Base-by-base conservation (phyloP, 2,329 filamentous ascomycete species). In the Cephalotrichum gorgonifer region DNA sequence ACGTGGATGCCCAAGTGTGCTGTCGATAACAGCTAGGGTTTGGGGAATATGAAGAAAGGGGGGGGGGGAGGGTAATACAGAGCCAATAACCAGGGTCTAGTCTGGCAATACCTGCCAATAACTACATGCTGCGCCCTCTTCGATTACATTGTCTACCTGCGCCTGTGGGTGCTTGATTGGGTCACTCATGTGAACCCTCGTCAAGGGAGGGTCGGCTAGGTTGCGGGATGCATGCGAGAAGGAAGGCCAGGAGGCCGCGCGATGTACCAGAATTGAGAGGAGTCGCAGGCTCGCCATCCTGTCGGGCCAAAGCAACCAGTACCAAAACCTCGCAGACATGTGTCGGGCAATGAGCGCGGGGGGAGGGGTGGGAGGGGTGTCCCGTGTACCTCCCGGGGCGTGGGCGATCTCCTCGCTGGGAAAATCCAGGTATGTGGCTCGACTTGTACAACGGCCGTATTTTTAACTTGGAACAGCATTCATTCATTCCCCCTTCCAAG, bases 1-100 rank as follows among this genome's bases (percentile, higher is more conserved):
- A 46, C 23, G 44, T 46, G 33, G 45, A 47, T 47, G 45, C 45
- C 45, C 25, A 33, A 47, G 27, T 26, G n/a, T 39, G 14, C 45
- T 47, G 33, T 30, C n/a, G 25, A 41, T n/a, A 28, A n/a, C 11
- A 15, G 25, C 31, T 20, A 41, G 22, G 22, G 44, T 26, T 47
- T 7, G 23, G 22, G 14, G 22, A 17, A 30, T 11, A 12, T 25
- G 31, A 27, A 31, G 17, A n/a, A 14, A 47, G 14, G 45, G 33
- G 25, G 43, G 43, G 25, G 23, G 14, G 43, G 43, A 20, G 14
- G 43, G 43, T n/a, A n/a, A n/a, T n/a, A 26, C 30, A 28, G 28
- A 46, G 17, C 31, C 30, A 46, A 46, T 46, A 14, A 15, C 30
- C 15, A 46, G 23, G 30, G 11, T 28, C 30, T 20, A 27, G 15